Percentiles rank a stretch among this genome's conserved stretches.
Evolutionary conservation across 345 rosid genomes (phyloP).

Genomic region (Brassica cretica): DNA sequence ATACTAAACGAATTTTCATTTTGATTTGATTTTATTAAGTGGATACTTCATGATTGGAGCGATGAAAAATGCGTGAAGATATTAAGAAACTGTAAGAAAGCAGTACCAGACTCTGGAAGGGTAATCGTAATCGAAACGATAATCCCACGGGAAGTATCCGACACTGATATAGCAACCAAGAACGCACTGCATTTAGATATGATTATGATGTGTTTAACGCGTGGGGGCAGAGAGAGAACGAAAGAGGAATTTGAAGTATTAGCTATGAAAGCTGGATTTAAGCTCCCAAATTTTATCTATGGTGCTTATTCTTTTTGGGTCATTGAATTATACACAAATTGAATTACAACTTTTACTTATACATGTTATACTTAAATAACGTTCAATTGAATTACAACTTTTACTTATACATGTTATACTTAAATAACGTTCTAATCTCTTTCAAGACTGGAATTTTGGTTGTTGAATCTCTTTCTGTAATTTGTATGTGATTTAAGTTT

Average conservation of each 20-base stretch:
- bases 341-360: background rate
- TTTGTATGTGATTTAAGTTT: no score
- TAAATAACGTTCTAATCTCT: background rate
- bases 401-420: no score
- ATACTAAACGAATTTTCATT: background rate
- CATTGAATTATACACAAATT: slow-evolving; percentile 11
- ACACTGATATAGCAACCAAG: slow-evolving; percentile 14
- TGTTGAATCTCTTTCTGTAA: background rate
- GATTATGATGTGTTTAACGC: background rate
- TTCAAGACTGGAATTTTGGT: background rate
- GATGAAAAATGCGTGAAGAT: slow-evolving; percentile 18
- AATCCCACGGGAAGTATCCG: background rate
- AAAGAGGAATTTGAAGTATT: slow-evolving; percentile 5
- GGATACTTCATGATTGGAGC: background rate
- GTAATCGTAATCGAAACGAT: background rate
- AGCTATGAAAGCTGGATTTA: slow-evolving; percentile 9
- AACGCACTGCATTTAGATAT: background rate
- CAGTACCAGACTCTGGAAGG: background rate
- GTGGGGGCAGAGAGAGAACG: slow-evolving; percentile 20
- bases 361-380: background rate
- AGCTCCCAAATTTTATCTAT: background rate
- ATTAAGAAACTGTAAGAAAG: slow-evolving; percentile 17
- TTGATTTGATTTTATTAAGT: background rate
- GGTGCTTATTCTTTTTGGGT: slow-evolving; percentile 19
- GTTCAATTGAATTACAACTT: background rate